A percentile compares a stretch with the other conserved stretches of the same genome.
Evolutionary conservation across 139 green algal genomes (phyloP).

Genomic region (Volvox reticuliferus): DNA sequence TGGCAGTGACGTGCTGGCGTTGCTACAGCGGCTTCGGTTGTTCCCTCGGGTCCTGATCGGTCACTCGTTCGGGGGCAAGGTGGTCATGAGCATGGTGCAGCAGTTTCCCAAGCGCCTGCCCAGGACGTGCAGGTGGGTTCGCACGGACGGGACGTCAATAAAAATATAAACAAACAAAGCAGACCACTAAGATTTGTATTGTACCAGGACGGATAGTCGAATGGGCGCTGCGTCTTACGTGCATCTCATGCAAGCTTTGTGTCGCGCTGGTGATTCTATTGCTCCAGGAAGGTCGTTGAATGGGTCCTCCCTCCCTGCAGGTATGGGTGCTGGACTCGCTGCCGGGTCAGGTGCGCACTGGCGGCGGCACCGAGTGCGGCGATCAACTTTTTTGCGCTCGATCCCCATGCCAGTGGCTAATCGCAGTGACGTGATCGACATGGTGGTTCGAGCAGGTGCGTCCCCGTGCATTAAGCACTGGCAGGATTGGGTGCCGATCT

Average conservation of each 20-base stretch:
- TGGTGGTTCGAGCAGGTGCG: conserved; percentile 3
- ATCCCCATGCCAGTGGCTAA: conserved; percentile 74
- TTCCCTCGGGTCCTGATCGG: conserved; percentile 93
- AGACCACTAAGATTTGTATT: too few relatives aligned
- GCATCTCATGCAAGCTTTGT: too few relatives aligned
- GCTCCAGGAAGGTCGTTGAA: too few relatives aligned
- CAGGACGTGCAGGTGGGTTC: conserved; percentile 81
- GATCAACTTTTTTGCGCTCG: conserved; percentile 83
- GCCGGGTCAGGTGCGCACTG: conserved; percentile 82
- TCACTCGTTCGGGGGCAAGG: conserved; percentile 95
- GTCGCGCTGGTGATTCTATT: too few relatives aligned
- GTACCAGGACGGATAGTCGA: too few relatives aligned
- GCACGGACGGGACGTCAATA: background rate
- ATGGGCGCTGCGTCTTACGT: too few relatives aligned
- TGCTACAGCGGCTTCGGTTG: conserved; percentile 85
- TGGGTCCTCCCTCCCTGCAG: conserved; percentile 35
- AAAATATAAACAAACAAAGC: too few relatives aligned
- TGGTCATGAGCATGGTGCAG: conserved; percentile 91
- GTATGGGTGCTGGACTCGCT: conserved; percentile 94
- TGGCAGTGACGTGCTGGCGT: conserved; percentile 78
- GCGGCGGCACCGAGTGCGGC: conserved; percentile 28
- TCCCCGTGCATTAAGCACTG: background rate
- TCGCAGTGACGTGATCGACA: conserved; percentile 71
- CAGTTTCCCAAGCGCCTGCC: conserved; percentile 86
- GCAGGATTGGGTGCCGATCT: too few relatives aligned